Evolutionary conservation across 441 rosid genomes (phyloP), one percentile per base, ranked within the genome.

Genomic region (Jatropha multifida): DNA sequence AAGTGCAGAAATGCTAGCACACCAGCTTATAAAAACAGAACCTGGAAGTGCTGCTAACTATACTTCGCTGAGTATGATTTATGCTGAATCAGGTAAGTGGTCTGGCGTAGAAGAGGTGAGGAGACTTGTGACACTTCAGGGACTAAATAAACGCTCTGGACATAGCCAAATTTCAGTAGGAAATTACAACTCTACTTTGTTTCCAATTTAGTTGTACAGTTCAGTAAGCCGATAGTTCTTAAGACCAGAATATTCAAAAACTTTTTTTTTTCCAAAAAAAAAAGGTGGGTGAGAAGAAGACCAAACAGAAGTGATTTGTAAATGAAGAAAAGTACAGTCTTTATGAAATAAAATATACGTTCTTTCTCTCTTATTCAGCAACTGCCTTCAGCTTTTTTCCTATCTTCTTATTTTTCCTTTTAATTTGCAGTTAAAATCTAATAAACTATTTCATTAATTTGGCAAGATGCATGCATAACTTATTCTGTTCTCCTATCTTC

Each of bases 31-130:
- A 67, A 73, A 74, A 79, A 71, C 72, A 65, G 90, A 89, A 72
- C 87, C 89, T 26, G 78, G 74, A 32, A 85, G 85, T 64, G 82
- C 87, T 77, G 87, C 87, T 60, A 89, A 87, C 74, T 76, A 87
- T 69, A 81, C 85, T 9, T 69, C 81, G 80, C 73, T 83, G 51
- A 83, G 91, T 77, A 83, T 79, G 79, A 77, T 87, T 68, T 69
- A 71, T 59, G 80, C 88, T 69, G 88, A 81, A 82, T 77, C 73
- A 56, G 81, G 85, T 13, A 80, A 87, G 17, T 78, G 83, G 84
- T 26, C 63, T 77, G 78, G 74, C 74, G 90, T 79, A 37, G 89
- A 86, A 77, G 84, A 89, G 65, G 86, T 83, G 63, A 83, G 89
- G 76, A 85, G 83, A 46, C 54, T 79, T 70, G 85, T 83, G 87